Evolutionary conservation across 2,329 filamentous ascomycete genomes (phyloP), one percentile per base, ranked within the genome.

Genomic region (Alternaria atra): DNA sequence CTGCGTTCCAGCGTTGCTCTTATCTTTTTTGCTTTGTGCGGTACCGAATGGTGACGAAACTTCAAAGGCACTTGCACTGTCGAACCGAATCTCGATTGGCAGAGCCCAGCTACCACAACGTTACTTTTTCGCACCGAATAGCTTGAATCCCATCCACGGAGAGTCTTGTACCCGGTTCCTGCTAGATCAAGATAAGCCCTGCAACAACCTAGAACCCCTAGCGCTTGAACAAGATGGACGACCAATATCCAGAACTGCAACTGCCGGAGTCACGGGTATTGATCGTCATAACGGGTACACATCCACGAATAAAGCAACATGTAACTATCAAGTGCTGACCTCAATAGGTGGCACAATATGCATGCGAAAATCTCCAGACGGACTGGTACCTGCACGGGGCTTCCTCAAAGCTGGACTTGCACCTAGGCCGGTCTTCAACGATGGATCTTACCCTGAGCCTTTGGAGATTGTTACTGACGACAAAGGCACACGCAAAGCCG

Each of bases 351-450:
- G 91, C 44, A 93, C 91, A 6, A 97, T 97, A 72, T 97, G 93
- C 81, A 97, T 97, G 94, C 89, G 90, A 74, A 90, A 89, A 55
- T 93, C 92, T 9, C 85, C 87, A 8, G 87, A 93, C 67, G 94
- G 94, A 1, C 87, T 97, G 55, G 85, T 95, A 35, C 94, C 94
- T 6, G 83, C 83, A 15, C 70, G 77, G 70, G 90, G 91, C 4
- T 97, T 97, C 76, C 83, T 97, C 44, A 87, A 95, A 71, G 88
- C 88, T 67, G 93, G 92, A 71, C 90, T 97, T 83, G 90, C 91
- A 4, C 91, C 91, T 8, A 85, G 92, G 32, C 91, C 92, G 2
- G 91, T 90, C 1, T 97, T 97, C 83, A 96, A 97, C 76, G 93
- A 97, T 78, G 84, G 85, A 58, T 89, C 88, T 1, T 82, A 84